A percentile compares a stretch with the other conserved stretches of the same genome.
phyloP scores from a whole-genome alignment of 805 yeast genomes.

The Teunomyces stri region DNA sequence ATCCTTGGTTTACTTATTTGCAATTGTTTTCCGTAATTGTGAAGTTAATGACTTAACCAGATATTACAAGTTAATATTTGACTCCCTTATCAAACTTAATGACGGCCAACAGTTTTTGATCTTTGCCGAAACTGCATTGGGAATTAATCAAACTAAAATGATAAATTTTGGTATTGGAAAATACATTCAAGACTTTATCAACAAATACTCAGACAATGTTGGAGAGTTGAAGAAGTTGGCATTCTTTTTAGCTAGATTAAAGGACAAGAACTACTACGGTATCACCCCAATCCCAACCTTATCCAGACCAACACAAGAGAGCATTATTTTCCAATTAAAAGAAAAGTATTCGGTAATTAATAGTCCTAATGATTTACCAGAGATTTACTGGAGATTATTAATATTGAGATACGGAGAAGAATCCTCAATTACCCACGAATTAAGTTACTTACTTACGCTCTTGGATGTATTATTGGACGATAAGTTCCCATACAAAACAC shows the following conservation, averaged over 20 bases:
- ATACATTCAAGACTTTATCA: constrained; percentile 49
- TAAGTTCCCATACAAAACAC: constrained; percentile 9
- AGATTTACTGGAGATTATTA: constrained; percentile 52
- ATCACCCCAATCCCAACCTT: constrained; percentile 18
- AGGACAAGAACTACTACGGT: constrained; percentile 7
- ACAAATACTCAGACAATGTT: constrained; percentile 21
- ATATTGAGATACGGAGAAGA: constrained; percentile 38
- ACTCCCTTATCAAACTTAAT: constrained; percentile 30
- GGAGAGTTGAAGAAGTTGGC: constrained; percentile 28
- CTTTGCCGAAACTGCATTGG: constrained; percentile 47
- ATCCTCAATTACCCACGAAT: constrained; percentile 14
- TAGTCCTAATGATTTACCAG: constrained; percentile 21
- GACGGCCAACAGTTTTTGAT: constrained; percentile 40
- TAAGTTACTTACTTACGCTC: constrained; percentile 16
- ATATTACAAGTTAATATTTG: constrained; percentile 44
- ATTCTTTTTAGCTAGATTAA: constrained; percentile 18
- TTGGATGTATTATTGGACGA: constrained; percentile 10
- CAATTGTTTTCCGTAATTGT: constrained; percentile 55
- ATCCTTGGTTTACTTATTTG: constrained; percentile 43
- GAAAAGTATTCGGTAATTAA: constrained; percentile 5
- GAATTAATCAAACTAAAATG: constrained; percentile 43
- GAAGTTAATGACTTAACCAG: constrained; percentile 47
- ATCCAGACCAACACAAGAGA: constrained; percentile 28
- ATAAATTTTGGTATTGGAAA: constrained; percentile 41
- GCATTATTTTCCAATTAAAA: constrained; percentile 9